Evolutionary conservation across 441 rosid species (phyloP).

Genomic region (Erodium chrysanthum): DNA sequence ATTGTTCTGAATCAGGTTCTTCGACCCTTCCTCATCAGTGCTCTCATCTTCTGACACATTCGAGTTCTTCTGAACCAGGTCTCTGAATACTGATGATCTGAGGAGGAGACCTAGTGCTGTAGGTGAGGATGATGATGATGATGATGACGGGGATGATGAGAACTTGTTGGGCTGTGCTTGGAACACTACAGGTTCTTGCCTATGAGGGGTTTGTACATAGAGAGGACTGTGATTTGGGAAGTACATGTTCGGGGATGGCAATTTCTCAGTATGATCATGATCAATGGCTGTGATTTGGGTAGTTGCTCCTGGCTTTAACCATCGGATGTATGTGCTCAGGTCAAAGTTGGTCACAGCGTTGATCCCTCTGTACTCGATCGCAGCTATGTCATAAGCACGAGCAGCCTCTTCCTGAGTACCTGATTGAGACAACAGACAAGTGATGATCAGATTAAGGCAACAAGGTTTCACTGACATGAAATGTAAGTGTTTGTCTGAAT

Average conservation of each 20-base stretch:
- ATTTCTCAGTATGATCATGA: constrained; percentile 15
- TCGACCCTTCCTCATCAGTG: constrained; percentile 27
- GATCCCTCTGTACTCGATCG: constrained; percentile 40
- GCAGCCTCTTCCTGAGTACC: constrained; percentile 65
- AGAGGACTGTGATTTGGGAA: constrained; percentile 19
- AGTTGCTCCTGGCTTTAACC: constrained; percentile 42
- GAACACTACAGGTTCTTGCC: constrained; percentile 20
- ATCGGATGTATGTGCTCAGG: constrained; percentile 42
- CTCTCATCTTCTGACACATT: constrained; percentile 28
- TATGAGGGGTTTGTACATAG: constrained; percentile 18
- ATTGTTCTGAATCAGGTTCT: constrained; percentile 15
- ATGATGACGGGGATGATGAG: no score
- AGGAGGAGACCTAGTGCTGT: constrained; percentile 49
- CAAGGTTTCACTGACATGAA: no score
- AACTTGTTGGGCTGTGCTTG: constrained; percentile 23
- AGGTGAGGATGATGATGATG: constrained; percentile 8
- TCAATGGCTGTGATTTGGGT: constrained; percentile 12
- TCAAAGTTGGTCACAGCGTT: constrained; percentile 61
- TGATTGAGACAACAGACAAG: constrained; percentile 1
- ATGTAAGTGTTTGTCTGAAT: background rate
- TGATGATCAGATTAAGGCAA: no score
- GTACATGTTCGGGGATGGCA: constrained; percentile 17
- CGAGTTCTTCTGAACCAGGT: constrained; percentile 43
- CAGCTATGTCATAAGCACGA: constrained; percentile 39
- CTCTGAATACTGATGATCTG: constrained; percentile 42